Base-by-base conservation (phyloP, 257 asterid species). In the Fraxinus excelsior region DNA sequence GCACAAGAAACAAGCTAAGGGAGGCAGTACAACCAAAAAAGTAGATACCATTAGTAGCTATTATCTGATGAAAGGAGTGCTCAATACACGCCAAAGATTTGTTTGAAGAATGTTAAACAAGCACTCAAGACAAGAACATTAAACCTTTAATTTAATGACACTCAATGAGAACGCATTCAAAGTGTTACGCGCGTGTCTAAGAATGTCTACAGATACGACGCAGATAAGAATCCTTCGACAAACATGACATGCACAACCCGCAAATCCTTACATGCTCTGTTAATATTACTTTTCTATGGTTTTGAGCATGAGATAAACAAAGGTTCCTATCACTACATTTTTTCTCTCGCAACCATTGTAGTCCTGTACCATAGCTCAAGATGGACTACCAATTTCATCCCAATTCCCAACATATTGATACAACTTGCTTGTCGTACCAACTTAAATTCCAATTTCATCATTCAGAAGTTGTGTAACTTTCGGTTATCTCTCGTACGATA, bases 301-400 rank as follows among this genome's bases (percentile, higher is more conserved):
- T 72, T 49, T 14, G 2, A 72, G 11, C 46, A 76, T 10, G 37
- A 29, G 75, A 25, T 70, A 9, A 31, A 66, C 29, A 51, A 49
- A 75, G 72, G 71, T 65, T 76, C 44, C 37, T 44, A 58, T 73
- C 25, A 67, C 56, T 38, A 16, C 35, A 19, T 58, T 66, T 70
- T 49, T 32, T 14, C 49, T 34, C 14, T 26, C 26, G 35, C 23
- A 11, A 23, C 28, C 74, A 29, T 72, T 19, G 11, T 62, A n/a
- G 40, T 44, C 82, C 74, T 21, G 28, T 21, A 32, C 58, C 34
- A 75, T 67, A 25, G 26, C 16, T 62, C 68, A 9, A 62, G 35
- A 62, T 12, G 34, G 16, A 62, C 35, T 8, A 58, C 66, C 12
- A 23, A 29, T 7, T 56, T 58, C 28, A 72, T 74, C 72, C 74